Evolutionary conservation across 2,329 filamentous ascomycete genomes (phyloP).

Genomic region (Proliferodiscus dingleyae): DNA sequence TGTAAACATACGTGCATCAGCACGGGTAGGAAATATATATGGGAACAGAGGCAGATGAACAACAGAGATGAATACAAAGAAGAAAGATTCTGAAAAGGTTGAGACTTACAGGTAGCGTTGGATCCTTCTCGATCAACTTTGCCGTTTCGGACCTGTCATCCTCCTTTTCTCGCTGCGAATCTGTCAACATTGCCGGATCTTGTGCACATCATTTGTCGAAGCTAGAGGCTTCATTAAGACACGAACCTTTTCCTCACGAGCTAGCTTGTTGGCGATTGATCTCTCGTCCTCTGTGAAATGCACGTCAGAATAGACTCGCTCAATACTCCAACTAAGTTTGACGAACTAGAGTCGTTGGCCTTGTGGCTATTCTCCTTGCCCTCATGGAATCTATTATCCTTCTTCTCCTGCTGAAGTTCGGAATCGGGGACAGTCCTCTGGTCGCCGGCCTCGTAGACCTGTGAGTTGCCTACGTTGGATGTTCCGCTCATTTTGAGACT

Average conservation of each 20-base stretch:
- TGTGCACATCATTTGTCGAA: background rate
- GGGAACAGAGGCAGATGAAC: conserved; percentile 3
- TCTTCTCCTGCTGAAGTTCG: conserved; percentile 42
- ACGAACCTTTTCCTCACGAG: conserved; percentile 50
- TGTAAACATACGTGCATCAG: conserved; percentile 12
- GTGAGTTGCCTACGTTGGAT: conserved; percentile 53
- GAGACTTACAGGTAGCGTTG: conserved; percentile 51
- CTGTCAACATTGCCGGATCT: conserved; percentile 11
- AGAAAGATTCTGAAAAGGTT: background rate
- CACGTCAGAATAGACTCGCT: background rate
- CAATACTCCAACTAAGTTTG: background rate
- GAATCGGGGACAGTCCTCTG: conserved; percentile 61
- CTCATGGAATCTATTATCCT: conserved; percentile 62
- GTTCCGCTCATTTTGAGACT: conserved; percentile 22
- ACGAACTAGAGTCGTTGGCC: conserved; percentile 63
- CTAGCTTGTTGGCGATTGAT: conserved; percentile 67
- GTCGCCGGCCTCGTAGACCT: conserved; percentile 71
- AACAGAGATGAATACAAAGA: background rate
- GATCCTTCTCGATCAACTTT: conserved; percentile 39
- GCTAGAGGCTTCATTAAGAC: background rate
- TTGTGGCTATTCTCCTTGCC: conserved; percentile 66
- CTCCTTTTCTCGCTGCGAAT: conserved; percentile 35
- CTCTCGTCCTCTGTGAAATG: conserved; percentile 58
- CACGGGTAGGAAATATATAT: background rate
- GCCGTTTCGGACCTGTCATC: conserved; percentile 33